phyloP scores from a whole-genome alignment of 2,329 filamentous ascomycete genomes.

The Lachnellula hyalina region DNA sequence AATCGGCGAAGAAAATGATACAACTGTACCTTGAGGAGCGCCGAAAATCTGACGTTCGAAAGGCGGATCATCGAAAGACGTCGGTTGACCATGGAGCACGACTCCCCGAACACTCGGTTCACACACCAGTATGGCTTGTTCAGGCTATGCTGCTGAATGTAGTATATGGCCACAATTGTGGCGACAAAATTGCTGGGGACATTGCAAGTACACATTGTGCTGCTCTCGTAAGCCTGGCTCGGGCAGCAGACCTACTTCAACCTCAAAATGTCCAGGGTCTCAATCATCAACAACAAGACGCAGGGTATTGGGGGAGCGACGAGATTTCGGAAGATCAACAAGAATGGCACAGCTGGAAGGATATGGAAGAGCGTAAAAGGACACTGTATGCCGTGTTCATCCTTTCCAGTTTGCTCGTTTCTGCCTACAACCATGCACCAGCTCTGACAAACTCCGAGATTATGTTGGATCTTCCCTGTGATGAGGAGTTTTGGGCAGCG shows the following conservation, averaged over 20 bases:
- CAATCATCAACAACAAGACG: conserved; percentile 35
- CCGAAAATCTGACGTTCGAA: conserved; percentile 74
- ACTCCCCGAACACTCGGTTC: conserved; percentile 54
- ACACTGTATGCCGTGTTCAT: conserved; percentile 90
- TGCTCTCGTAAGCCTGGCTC: conserved; percentile 82
- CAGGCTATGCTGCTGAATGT: conserved; percentile 97
- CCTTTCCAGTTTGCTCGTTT: conserved; percentile 83
- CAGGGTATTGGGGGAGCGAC: conserved; percentile 4
- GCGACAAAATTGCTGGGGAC: conserved; percentile 83
- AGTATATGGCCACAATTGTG: conserved; percentile 91
- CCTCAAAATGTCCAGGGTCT: conserved; percentile 30
- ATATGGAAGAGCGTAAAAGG: conserved; percentile 82
- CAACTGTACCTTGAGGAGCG: conserved; percentile 87
- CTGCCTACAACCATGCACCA: conserved; percentile 88
- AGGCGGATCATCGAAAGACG: conserved; percentile 51
- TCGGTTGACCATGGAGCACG: conserved; percentile 43
- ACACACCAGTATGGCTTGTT: conserved; percentile 89
- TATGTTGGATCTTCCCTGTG: conserved; percentile 79
- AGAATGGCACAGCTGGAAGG: conserved; percentile 90
- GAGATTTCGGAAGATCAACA: conserved; percentile 52
- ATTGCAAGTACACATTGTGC: conserved; percentile 91
- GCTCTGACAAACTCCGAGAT: conserved; percentile 94
- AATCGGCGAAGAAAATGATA: conserved; percentile 93
- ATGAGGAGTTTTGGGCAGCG: conserved; percentile 85
- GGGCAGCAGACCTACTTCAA: conserved; percentile 73